Evolutionary conservation across 441 rosid species (phyloP), one percentile per base, ranked within the genome.

Genomic region (Oxalis stricta): DNA sequence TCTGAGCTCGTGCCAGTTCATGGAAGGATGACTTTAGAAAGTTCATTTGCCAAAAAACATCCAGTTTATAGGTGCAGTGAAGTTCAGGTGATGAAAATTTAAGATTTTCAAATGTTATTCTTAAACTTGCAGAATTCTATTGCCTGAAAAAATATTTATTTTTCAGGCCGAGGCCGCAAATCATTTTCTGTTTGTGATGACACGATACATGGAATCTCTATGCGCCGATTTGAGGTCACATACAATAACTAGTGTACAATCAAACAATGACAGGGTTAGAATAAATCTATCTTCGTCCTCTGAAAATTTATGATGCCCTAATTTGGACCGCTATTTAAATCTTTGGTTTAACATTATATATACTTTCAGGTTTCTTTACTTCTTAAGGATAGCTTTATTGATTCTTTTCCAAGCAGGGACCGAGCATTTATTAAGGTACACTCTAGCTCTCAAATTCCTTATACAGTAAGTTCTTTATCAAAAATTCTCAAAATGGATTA

Each of bases 71-170:
- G 69, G 67, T 81, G 91, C 70, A 84, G 61, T 8, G 88, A 91
- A 55, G 79, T 63, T 30, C 99, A 91, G 94, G 99, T 91, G 31
- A n/a, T n/a, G n/a, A n/a, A n/a, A n/a, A n/a, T n/a, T n/a, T n/a
- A n/a, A n/a, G n/a, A n/a, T n/a, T n/a, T n/a, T n/a, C n/a, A n/a
- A n/a, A n/a, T n/a, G n/a, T n/a, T n/a, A n/a, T n/a, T n/a, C n/a
- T n/a, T n/a, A n/a, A n/a, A n/a, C n/a, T n/a, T n/a, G n/a, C n/a
- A n/a, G n/a, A n/a, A n/a, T n/a, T n/a, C n/a, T n/a, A n/a, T n/a
- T n/a, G n/a, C n/a, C n/a, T n/a, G n/a, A n/a, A n/a, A n/a, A n/a
- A n/a, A n/a, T n/a, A n/a, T n/a, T n/a, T n/a, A n/a, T n/a, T 39
- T 41, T 35, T 47, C 71, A 91, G 96, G 95, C 73, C 19, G 84